These are phyloP conservation scores for Pestalotiopsis sp. DNA, from an alignment of 2,329 filamentous ascomycete genomes.

Conservation along the genomic window DNA sequence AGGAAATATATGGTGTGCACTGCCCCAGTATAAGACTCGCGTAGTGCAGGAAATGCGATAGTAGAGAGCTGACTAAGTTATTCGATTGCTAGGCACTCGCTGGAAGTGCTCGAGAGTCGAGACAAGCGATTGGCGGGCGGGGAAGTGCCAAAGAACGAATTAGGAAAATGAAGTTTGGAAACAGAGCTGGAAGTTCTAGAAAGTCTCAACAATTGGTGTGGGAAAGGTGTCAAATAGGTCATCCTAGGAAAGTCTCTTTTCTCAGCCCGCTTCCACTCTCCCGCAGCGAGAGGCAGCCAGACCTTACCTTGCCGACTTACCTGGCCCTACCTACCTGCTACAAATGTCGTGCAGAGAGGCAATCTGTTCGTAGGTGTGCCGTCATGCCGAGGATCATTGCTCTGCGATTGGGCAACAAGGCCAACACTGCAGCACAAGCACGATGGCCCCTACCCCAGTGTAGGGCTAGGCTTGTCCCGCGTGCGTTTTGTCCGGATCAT, in stretches of 20 bases:
- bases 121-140: not conserved
- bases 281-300: not conserved
- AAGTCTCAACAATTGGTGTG: slow-evolving; percentile 4
- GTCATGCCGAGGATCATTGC: slow-evolving; percentile 8
- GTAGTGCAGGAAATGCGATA: not conserved
- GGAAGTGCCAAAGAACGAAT: not conserved
- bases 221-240: slow-evolving; percentile 1
- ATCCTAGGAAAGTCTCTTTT: not conserved
- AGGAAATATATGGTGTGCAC: not conserved
- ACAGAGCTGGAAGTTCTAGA: not conserved
- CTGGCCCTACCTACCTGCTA: not conserved
- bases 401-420: not conserved
- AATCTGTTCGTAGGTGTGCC: slow-evolving; percentile 3
- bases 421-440: not conserved
- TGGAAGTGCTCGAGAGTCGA: not conserved
- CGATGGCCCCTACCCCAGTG: not conserved
- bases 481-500: not conserved
- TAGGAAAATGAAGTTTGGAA: slow-evolving; percentile 2
- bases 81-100: not conserved
- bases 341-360: not conserved
- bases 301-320: not conserved
- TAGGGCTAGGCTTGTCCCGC: slow-evolving; percentile 1
- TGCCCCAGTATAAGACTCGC: not conserved
- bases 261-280: not conserved
- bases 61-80: not conserved